Evolutionary conservation across 495 filamentous ascomycete species (phyloP).

Genomic region (Penicillium antarcticum): DNA sequence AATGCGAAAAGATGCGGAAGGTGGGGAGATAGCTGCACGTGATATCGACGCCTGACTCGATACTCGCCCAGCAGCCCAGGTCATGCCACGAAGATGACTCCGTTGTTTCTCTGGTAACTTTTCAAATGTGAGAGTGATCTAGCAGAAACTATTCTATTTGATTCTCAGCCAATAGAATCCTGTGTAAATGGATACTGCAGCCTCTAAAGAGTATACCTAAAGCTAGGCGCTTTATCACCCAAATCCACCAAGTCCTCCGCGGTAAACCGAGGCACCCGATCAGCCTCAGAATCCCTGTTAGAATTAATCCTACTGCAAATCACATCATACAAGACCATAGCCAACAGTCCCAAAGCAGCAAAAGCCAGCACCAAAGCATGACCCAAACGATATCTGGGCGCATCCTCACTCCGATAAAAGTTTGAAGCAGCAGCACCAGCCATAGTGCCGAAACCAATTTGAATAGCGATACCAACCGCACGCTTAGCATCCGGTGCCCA

Average conservation of each 20-base stretch:
- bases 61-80: neutral
- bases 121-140: no score
- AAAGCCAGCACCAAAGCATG: conserved; percentile 6
- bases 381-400: conserved; percentile 8
- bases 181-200: no score
- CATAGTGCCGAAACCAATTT: conserved; percentile 9
- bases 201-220: conserved; percentile 3
- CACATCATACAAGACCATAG: neutral
- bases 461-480: conserved; percentile 12
- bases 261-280: conserved; percentile 2
- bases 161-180: no score
- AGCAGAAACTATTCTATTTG: no score
- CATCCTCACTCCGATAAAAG: conserved; percentile 9
- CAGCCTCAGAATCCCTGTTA: conserved; percentile 2
- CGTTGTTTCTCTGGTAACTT: neutral
- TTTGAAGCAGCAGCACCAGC: conserved; percentile 11
- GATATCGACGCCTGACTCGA: conserved; percentile 2
- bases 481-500: conserved; percentile 8
- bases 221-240: conserved; percentile 10
- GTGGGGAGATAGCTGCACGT: conserved; percentile 2
- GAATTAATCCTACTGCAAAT: conserved; percentile 3
- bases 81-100: neutral
- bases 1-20: neutral
- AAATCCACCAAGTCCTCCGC: conserved; percentile 4
- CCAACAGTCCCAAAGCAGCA: neutral